Base-by-base conservation (phyloP, 2,329 filamentous ascomycete species). In the Ophiostoma sp. region DNA sequence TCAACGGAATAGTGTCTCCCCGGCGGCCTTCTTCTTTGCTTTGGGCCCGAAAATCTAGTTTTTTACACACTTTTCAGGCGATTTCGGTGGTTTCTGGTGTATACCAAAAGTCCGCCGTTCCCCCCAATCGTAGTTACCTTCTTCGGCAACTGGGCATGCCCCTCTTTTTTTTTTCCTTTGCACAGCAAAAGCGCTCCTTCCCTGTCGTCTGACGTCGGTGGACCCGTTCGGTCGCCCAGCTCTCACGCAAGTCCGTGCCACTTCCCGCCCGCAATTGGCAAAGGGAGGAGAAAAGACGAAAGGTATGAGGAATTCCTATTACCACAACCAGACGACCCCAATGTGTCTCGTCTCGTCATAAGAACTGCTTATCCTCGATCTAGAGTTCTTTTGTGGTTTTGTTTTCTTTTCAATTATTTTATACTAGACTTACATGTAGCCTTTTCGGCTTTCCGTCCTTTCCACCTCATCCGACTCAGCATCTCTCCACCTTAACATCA, bases 181-280 rank as follows among this genome's bases (percentile, higher is more conserved):
- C n/a, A n/a, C n/a, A n/a, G n/a, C n/a, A n/a, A n/a, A n/a, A 4
- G 33, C 48, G 71, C 33, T n/a, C 36, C 33, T 69, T 45, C 31
- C 31, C 48, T 52, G 61, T 69, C 71, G 52, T 59, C 69, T 70
- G 69, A 70, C 69, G 69, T 61, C 69, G 69, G 52, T 36, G 66
- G 48, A 69, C 31, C 66, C 66, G 28, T 36, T 36, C 64, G 64
- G 42, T n/a, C 42, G 42, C n/a, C 39, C 42, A 68, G 25, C 33
- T 11, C 59, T 63, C 36, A 8, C 33, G 7, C 31, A 42, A 22
- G 59, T 39, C 59, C 33, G 64, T 50, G 25, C 63, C 39, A 31
- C 63, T 31, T 64, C 59, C 57, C 57, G 57, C 57, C 17, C 17
- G 17, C 17, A 50, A n/a, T 19, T 7, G 22, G 6, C n/a, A 59